Base-by-base conservation (phyloP, 306 rosid species). In the Lathyrus sativus region DNA sequence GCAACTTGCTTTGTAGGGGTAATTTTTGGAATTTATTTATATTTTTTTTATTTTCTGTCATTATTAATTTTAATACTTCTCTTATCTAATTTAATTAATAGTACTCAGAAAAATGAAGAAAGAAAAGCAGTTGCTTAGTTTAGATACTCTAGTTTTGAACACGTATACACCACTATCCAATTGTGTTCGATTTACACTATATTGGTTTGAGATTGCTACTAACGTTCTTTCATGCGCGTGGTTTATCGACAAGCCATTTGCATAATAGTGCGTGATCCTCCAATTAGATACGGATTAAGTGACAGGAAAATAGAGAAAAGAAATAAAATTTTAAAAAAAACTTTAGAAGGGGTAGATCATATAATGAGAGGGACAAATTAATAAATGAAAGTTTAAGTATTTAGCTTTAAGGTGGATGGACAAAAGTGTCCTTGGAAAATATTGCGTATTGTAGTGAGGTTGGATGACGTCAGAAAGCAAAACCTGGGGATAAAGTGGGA, bases 1-100 rank as follows among this genome's bases (percentile, higher is more conserved):
- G 62, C 67, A 71, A 64, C 67, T 43, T 70, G 54, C 45, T 69
- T 38, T 55, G n/a, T 38, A 62, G 35, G 78, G 87, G 80, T 67
- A 65, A 5, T 13, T 44, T 55, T 66, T 68, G 84, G 74, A 82
- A 80, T 79, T 79, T 29, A 74, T 74, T 19, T 19, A 0, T 19
- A 19, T 19, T 19, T 19, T 78, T 69, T 53, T 18, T 39, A 50
- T 22, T 24, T 22, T 24, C 1, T 37, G 0, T 61, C 62, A 53
- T 43, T 77, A 61, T 74, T 70, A 26, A 31, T 31, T 31, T 31
- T 31, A 69, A 62, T 65, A 13, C 67, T 0, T 12, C 22, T 35
- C 11, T 43, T 57, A 9, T 54, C 0, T 13, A 4, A 15, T 75
- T 39, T 7, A 14, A 2, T 44, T 3, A 14, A 50, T 55, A 11